Base-by-base conservation (phyloP, 768 basidiomycete species). In the Termitomyces sp. region DNA sequence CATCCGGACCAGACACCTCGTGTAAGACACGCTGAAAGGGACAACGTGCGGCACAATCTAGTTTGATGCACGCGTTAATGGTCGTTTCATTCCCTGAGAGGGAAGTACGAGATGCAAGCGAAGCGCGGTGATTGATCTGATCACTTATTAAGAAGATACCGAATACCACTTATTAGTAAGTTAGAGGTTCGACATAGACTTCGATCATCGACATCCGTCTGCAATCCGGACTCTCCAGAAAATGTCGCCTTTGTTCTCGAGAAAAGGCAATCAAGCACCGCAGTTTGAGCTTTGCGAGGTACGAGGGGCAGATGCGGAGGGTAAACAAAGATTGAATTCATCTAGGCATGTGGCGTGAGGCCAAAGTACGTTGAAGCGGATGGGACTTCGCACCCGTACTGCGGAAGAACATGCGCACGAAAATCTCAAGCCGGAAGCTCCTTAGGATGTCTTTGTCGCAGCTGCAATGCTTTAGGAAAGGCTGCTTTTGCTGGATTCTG, bases 351-450 rank as follows among this genome's bases (percentile, higher is more conserved):
- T 68, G 79, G 81, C 14, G 73, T 73, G 58, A 84, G 78, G 67
- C 82, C 84, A 14, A 86, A 82, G 72, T 86, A 79, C 66, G 68
- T 83, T n/a, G 85, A 85, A 62, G 50, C 44, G 26, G 76, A 79
- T 59, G 85, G 85, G 18, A 68, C 74, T 60, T 75, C 75, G 60
- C 83, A 86, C 63, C 76, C 79, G 33, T 87, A 80, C 66, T 86
- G 85, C 64, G 77, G 85, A 62, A 81, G 76, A 62, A 83, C 78
- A 51, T 86, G 85, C 65, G 85, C 85, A 54, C 74, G 81, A 47
- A 77, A 70, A 59, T 76, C 72, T 43, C 69, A 73, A 58, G 74
- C 70, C 43, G 63, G 70, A 43, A 73, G 66, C 58, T 71, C 75
- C 20, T 67, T 68, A 18, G 71, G 73, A 20, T 86, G 84, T 65